These are phyloP conservation scores for Lodderomyces jiufengensis DNA, from an alignment of 1,139 yeast species.

Conservation along the genomic window DNA sequence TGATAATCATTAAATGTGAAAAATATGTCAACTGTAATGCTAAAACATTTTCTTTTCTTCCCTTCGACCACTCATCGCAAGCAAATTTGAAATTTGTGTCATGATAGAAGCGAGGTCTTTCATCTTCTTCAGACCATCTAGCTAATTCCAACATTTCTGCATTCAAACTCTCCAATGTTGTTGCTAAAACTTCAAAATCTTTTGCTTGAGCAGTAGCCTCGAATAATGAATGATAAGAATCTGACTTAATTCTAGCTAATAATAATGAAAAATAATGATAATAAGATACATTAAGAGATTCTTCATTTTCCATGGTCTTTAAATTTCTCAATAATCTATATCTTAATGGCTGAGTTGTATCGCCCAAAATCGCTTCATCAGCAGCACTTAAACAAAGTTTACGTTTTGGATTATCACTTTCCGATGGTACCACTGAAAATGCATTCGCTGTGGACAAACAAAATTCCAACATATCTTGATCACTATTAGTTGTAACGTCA, in stretches of 20 bases:
- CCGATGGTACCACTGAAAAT: neutral
- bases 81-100: conserved; percentile 21
- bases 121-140: conserved; percentile 13
- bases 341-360: conserved; percentile 5
- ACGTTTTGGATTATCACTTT: neutral
- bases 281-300: conserved; percentile 4
- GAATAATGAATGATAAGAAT: conserved; percentile 28
- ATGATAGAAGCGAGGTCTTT: conserved; percentile 24
- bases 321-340: conserved; percentile 4
- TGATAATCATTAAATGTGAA: conserved; percentile 34
- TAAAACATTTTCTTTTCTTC: conserved; percentile 18
- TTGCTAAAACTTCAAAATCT: conserved; percentile 17
- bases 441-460: conserved; percentile 2
- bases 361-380: conserved; percentile 1
- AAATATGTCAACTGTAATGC: conserved; percentile 29
- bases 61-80: conserved; percentile 3
- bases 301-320: neutral
- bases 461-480: conserved; percentile 12
- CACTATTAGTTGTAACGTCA: conserved; percentile 41
- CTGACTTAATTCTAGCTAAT: conserved; percentile 27
- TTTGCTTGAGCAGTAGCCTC: conserved; percentile 23
- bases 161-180: conserved; percentile 20
- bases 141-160: conserved; percentile 19
- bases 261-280: conserved; percentile 17
- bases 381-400: conserved; percentile 2